Evolutionary conservation across 2,329 filamentous ascomycete species (phyloP).

Genomic region (Colletotrichum magnum): DNA sequence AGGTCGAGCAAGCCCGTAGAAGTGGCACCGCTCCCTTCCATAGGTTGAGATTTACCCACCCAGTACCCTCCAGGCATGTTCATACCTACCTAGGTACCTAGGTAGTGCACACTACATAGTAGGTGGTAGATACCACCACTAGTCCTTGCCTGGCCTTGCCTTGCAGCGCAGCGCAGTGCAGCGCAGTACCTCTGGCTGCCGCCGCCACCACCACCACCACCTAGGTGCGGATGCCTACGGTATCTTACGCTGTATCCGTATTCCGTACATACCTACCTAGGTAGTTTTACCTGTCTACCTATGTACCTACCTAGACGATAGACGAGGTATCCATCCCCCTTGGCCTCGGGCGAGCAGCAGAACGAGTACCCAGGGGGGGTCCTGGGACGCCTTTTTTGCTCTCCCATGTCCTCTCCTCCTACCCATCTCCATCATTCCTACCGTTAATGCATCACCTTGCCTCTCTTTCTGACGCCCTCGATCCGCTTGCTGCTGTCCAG

Average conservation of each 20-base stretch:
- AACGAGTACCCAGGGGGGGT: slow-evolving; percentile 2
- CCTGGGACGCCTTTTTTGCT: slow-evolving; percentile 30
- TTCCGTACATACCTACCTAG: too few relatives aligned
- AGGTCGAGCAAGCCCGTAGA: too few relatives aligned
- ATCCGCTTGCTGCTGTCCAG: slow-evolving; percentile 12
- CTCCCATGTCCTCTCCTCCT: slow-evolving; percentile 34
- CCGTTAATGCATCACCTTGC: slow-evolving; percentile 33
- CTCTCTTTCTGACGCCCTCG: slow-evolving; percentile 10
- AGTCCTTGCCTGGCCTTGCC: slow-evolving; percentile 11
- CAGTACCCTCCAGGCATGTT: too few relatives aligned
- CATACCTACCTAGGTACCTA: not conserved
- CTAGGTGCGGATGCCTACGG: slow-evolving; percentile 13
- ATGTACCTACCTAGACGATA: not conserved
- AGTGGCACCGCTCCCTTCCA: too few relatives aligned
- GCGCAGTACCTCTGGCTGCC: not conserved
- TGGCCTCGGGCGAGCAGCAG: not conserved
- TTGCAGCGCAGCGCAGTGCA: not conserved
- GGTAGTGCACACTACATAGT: too few relatives aligned
- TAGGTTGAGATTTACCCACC: too few relatives aligned
- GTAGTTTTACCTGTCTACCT: not conserved
- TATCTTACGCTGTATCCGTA: too few relatives aligned
- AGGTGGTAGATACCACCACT: too few relatives aligned
- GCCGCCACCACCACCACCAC: slow-evolving; percentile 1
- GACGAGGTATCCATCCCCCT: slow-evolving; percentile 3
- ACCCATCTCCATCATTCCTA: slow-evolving; percentile 34